These are phyloP conservation scores for Xanthoparmelia taractica DNA, from an alignment of 495 filamentous ascomycete species.

Conservation along the genomic window DNA sequence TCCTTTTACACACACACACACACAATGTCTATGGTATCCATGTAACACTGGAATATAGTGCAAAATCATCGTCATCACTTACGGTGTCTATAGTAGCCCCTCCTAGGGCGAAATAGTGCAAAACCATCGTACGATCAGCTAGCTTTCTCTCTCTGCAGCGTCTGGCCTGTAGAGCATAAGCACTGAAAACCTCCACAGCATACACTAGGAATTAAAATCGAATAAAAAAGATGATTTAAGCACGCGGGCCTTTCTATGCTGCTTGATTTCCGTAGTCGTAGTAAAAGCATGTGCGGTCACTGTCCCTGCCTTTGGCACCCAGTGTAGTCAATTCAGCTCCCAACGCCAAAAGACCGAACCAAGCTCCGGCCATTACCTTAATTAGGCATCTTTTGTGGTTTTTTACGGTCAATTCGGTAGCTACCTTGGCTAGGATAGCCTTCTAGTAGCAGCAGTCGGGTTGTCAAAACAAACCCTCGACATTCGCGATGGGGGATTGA, in stretches of 20 bases:
- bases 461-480: too few species aligned
- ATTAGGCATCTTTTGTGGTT: too few species aligned
- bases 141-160: background rate
- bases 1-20: background rate
- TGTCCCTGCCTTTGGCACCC: background rate
- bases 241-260: background rate
- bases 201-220: slow-evolving; percentile 4
- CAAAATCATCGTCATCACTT: background rate
- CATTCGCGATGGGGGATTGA: too few species aligned
- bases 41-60: background rate
- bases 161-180: background rate
- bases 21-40: background rate
- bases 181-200: background rate
- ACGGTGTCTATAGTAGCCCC: background rate
- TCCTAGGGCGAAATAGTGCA: background rate
- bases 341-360: too few species aligned
- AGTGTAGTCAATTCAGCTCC: too few species aligned
- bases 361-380: too few species aligned
- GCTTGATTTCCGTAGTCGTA: background rate
- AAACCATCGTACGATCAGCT: background rate
- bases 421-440: too few species aligned
- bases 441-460: too few species aligned
- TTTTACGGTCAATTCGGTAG: too few species aligned
- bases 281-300: background rate
- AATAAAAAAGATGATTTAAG: background rate